Percentiles rank a stretch among this genome's conserved stretches.
Conservation (phyloP, 164 flowering plant species). For the Tinospora cordifolia region DNA sequence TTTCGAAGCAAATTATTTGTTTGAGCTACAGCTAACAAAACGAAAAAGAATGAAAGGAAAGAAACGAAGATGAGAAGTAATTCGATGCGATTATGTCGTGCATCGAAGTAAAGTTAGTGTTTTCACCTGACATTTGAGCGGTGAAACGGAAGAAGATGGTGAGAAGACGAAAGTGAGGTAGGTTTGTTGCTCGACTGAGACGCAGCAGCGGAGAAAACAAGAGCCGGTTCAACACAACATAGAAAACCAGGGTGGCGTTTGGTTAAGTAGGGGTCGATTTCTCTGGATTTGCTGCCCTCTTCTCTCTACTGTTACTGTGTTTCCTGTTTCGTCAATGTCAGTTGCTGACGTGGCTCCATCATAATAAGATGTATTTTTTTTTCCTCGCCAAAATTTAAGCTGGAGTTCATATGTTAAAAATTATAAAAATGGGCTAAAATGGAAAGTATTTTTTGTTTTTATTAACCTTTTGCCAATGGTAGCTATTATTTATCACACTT, state of each 20-base stretch:
- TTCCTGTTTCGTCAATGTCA: background rate
- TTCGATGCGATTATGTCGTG: background rate
- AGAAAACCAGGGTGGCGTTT: too few species aligned
- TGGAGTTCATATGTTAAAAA: too few species aligned
- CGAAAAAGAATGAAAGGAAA: background rate
- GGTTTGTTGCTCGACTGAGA: background rate
- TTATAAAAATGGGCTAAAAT: too few species aligned
- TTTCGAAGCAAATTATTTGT: too few species aligned
- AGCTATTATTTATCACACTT: too few species aligned
- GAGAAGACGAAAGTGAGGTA: background rate
- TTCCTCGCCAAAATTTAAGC: too few species aligned
- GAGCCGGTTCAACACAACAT: background rate
- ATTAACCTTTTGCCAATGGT: too few species aligned
- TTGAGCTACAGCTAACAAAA: background rate
- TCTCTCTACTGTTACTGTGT: background rate
- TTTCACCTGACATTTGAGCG: conserved; percentile 1
- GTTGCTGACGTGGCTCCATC: background rate
- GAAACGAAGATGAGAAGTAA: background rate
- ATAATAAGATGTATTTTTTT: too few species aligned
- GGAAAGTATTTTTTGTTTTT: too few species aligned
- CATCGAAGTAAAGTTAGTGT: background rate
- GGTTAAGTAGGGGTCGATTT: background rate
- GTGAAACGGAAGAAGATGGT: background rate
- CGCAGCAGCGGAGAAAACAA: background rate
- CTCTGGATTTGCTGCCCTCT: background rate